Conservation (phyloP, 441 rosid species). For the Flueggea neowawraea region DNA sequence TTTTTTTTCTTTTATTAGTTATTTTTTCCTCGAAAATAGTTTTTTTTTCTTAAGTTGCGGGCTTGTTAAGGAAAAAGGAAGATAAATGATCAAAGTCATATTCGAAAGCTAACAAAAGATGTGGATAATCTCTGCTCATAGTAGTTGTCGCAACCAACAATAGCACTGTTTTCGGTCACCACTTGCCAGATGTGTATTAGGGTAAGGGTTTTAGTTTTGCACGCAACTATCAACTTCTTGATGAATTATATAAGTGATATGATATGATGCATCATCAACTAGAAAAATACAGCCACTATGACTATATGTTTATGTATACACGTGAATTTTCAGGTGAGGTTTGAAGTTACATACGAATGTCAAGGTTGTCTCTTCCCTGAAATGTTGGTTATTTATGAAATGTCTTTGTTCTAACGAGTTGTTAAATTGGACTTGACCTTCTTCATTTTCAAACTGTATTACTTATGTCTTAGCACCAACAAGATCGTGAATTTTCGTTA, state of each 20-base stretch:
- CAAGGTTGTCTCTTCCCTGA: no score
- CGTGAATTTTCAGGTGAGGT: not conserved
- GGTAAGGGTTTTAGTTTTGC: constrained; percentile 5
- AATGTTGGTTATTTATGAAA: no score
- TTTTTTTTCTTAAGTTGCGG: no score
- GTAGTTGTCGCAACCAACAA: constrained; percentile 8
- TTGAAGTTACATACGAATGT: not conserved
- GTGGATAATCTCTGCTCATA: not conserved
- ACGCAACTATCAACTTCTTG: constrained; percentile 12
- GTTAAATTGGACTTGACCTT: not conserved
- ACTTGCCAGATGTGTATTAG: constrained; percentile 1
- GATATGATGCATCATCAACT: not conserved
- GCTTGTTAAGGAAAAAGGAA: no score
- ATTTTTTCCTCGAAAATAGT: no score
- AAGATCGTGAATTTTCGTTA: no score
- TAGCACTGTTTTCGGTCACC: constrained; percentile 2
- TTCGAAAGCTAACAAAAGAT: no score
- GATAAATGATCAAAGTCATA: no score
- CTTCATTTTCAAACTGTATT: not conserved
- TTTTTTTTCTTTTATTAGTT: no score
- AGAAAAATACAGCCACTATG: not conserved
- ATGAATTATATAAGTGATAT: not conserved
- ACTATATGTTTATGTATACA: no score
- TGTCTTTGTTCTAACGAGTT: not conserved
- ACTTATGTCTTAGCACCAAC: no score